Evolutionary conservation across 2,329 filamentous ascomycete genomes (phyloP).

Genomic region (Fusarium zealandicum): DNA sequence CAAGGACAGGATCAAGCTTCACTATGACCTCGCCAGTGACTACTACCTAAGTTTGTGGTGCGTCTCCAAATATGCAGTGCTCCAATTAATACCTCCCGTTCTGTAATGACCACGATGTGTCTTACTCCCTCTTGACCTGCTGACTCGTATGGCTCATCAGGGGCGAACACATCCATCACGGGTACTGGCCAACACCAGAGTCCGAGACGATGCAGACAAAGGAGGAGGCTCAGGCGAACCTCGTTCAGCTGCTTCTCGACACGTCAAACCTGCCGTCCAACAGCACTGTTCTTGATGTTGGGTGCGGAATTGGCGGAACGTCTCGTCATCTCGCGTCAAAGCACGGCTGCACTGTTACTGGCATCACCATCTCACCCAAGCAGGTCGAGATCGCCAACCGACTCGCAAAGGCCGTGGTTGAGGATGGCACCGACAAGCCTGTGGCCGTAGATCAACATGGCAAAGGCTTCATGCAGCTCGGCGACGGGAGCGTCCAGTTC

Average conservation of each 20-base stretch:
- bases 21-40: constrained; percentile 68
- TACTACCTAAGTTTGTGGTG: constrained; percentile 69
- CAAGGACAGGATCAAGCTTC: constrained; percentile 65
- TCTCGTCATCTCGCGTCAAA: constrained; percentile 61
- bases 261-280: constrained; percentile 43
- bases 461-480: constrained; percentile 49
- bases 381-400: constrained; percentile 65
- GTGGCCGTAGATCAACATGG: constrained; percentile 22
- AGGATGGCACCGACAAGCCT: constrained; percentile 39
- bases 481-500: constrained; percentile 59
- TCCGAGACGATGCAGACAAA: constrained; percentile 59
- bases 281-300: constrained; percentile 60
- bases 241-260: constrained; percentile 61
- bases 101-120: not conserved
- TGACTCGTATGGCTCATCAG: constrained; percentile 43
- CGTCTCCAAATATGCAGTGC: not conserved
- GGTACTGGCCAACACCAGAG: constrained; percentile 61
- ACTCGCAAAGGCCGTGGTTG: constrained; percentile 49
- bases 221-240: constrained; percentile 63
- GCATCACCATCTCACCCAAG: constrained; percentile 65
- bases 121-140: constrained; percentile 1
- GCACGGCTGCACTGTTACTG: constrained; percentile 61
- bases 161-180: constrained; percentile 70
- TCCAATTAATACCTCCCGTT: not conserved
- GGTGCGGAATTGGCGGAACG: constrained; percentile 67